These are phyloP conservation scores for Irpex lacteus DNA, from an alignment of 1,284 basidiomycete species.

Conservation along the genomic window DNA sequence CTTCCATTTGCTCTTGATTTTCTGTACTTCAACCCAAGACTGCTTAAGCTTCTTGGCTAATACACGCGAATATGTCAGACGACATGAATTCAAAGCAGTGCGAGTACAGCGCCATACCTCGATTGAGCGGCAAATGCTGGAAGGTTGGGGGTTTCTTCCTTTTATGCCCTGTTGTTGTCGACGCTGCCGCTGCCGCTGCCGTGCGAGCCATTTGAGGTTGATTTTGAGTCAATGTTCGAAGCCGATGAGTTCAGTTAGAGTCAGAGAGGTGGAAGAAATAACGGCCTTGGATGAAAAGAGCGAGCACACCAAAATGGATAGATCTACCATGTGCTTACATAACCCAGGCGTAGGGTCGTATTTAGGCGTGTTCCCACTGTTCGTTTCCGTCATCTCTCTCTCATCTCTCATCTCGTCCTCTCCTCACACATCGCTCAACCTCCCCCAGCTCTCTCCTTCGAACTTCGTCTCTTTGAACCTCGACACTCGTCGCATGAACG, in stretches of 20 bases:
- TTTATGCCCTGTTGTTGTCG: conserved; percentile 31
- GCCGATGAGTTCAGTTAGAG: background rate
- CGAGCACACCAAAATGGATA: conserved; percentile 5
- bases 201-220: background rate
- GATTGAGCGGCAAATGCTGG: conserved; percentile 56
- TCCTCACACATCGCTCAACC: conserved; percentile 36
- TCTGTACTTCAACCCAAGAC: conserved; percentile 69
- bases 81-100: conserved; percentile 1
- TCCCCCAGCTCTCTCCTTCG: conserved; percentile 25
- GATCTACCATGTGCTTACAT: conserved; percentile 24
- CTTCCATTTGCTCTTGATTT: conserved; percentile 76
- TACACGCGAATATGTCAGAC: conserved; percentile 5
- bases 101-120: conserved; percentile 41
- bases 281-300: background rate
- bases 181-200: conserved; percentile 12
- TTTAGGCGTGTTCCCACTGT: conserved; percentile 18
- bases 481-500: conserved; percentile 77
- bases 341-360: conserved; percentile 18
- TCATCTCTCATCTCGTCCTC: conserved; percentile 24
- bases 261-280: conserved; percentile 3
- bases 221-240: background rate
- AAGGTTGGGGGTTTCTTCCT: conserved; percentile 68
- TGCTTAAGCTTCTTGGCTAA: conserved; percentile 72
- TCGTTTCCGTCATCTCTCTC: conserved; percentile 25
- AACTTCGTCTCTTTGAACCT: conserved; percentile 25